A percentile compares a stretch with the other conserved stretches of the same genome.
These are phyloP conservation scores for Lepidium africanum DNA, from an alignment of 345 rosid species.

Conservation along the genomic window DNA sequence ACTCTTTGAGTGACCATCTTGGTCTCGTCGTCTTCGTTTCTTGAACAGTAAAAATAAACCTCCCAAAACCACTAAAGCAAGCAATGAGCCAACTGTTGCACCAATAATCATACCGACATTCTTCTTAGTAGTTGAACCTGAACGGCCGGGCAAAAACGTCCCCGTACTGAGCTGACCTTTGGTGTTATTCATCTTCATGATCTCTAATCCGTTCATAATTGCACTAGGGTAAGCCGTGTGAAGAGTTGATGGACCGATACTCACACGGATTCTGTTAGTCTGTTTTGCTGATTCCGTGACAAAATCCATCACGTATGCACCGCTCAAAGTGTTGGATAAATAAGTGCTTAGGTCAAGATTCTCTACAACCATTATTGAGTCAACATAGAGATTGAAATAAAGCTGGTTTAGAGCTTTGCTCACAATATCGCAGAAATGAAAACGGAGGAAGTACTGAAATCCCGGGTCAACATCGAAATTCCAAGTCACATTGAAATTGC, in stretches of 20 bases:
- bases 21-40: constrained; percentile 21
- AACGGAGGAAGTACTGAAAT: constrained; percentile 64
- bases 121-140: constrained; percentile 35
- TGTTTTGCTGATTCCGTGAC: constrained; percentile 32
- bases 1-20: constrained; percentile 45
- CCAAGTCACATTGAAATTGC: constrained; percentile 84
- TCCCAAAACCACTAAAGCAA: constrained; percentile 32
- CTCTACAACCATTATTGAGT: constrained; percentile 34
- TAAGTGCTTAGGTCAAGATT: constrained; percentile 46
- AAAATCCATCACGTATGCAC: constrained; percentile 43
- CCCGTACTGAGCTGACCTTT: constrained; percentile 38
- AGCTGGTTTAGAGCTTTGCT: constrained; percentile 44
- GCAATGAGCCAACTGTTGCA: constrained; percentile 28
- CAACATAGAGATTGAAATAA: constrained; percentile 67
- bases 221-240: constrained; percentile 35
- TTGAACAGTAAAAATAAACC: constrained; percentile 35
- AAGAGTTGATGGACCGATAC: constrained; percentile 37
- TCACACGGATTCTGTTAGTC: constrained; percentile 44
- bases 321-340: constrained; percentile 31
- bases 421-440: constrained; percentile 82
- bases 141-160: not conserved
- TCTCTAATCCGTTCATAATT: constrained; percentile 70
- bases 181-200: constrained; percentile 65
- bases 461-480: constrained; percentile 54
- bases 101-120: constrained; percentile 40